These are phyloP conservation scores for Adansonia madagascariensis DNA, from an alignment of 441 rosid genomes.

Conservation along the genomic window DNA sequence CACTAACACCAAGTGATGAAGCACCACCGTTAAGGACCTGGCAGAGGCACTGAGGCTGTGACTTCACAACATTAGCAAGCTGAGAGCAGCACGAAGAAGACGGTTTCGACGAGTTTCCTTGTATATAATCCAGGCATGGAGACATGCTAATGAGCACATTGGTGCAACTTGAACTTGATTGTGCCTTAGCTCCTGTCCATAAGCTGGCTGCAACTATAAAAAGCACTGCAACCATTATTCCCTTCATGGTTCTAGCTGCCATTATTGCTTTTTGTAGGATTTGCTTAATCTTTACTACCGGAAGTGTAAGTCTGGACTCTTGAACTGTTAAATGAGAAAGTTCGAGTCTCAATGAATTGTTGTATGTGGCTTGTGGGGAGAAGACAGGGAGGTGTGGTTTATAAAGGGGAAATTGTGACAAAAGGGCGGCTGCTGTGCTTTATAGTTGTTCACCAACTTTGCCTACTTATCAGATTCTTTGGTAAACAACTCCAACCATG, in stretches of 20 bases:
- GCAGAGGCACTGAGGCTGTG: conserved; percentile 58
- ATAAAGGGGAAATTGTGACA: conserved; percentile 19
- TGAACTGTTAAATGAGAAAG: neutral
- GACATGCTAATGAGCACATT: conserved; percentile 50
- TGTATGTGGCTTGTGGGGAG: neutral
- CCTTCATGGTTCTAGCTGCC: conserved; percentile 27
- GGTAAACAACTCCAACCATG: conserved; percentile 34
- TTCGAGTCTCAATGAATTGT: neutral
- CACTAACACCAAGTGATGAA: conserved; percentile 47
- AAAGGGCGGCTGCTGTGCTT: conserved; percentile 24
- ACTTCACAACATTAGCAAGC: conserved; percentile 47
- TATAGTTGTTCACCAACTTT: conserved; percentile 37
- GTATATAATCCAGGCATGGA: conserved; percentile 53
- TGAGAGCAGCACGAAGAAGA: conserved; percentile 63
- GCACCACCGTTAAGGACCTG: conserved; percentile 46
- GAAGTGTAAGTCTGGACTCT: neutral
- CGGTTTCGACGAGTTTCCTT: conserved; percentile 57
- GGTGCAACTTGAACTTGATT: conserved; percentile 48
- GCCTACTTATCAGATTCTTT: conserved; percentile 36
- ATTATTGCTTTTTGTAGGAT: conserved; percentile 16
- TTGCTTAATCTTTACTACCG: neutral
- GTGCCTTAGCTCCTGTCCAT: conserved; percentile 46
- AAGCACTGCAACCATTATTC: neutral
- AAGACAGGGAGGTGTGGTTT: neutral
- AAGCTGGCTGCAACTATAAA: conserved; percentile 7